Evolutionary conservation across 345 rosid genomes (phyloP), one percentile per base, ranked within the genome.

Genomic region (Salix caprea): DNA sequence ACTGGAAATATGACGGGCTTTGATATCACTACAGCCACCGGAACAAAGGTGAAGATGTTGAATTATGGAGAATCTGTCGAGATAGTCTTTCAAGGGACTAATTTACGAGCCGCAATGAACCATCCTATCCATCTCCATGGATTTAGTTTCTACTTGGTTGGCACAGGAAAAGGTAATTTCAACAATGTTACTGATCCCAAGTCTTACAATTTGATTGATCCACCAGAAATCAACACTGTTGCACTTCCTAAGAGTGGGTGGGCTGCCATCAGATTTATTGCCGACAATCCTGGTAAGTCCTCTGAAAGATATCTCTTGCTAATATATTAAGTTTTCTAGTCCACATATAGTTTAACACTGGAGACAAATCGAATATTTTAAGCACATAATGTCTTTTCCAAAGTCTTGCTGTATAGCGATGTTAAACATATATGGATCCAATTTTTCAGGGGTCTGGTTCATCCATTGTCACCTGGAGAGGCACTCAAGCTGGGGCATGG

Each of bases 51-150:
- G 32, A 79, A 2, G 64, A 26, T 76, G 74, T 18, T 87, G 61
- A 61, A 83, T 13, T 87, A 83, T 11, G 78, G 79, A 7, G 86
- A 84, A 2, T 73, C 30, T 2, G 88, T 87, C 0, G 90, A 87
- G 40, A 75, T 87, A 10, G 83, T 87, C 13, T 75, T 69, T 28
- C 90, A 87, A 75, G 86, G 87, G 52, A 87, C 90, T 6, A 85
- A 83, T 56, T 32, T 85, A 0, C 60, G 73, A 2, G 74, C 79
- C 2, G 73, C 77, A 2, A 75, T 52, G 32, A 79, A 79, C 69
- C 90, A 87, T 74, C 90, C 90, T 0, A 79, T 87, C 83, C 90
- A 87, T 78, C 52, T 85, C 2, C 90, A 87, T 48, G 89, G 87
- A 2, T 79, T 42, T 52, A 84, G 83, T 79, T 84, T 87, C 82